Evolutionary conservation across 1,139 yeast species (phyloP).

Genomic region (Pneumocystis wakefieldiae): DNA sequence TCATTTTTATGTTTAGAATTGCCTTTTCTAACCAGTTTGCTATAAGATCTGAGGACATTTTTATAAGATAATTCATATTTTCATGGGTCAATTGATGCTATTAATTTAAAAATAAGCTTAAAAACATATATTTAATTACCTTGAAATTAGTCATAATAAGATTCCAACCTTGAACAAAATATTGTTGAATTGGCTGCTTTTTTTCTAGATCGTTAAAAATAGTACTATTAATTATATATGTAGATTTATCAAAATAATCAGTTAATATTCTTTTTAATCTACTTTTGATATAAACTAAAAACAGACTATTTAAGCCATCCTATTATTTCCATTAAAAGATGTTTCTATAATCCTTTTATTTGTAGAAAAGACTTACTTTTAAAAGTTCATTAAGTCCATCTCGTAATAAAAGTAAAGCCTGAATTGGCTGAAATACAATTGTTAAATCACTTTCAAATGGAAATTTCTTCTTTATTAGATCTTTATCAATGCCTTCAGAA

Average conservation of each 20-base stretch:
- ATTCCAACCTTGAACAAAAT: background rate
- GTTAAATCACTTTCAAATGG: conserved; percentile 10
- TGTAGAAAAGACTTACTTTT: conserved; percentile 1
- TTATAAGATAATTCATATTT: background rate
- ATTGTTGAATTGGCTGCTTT: background rate
- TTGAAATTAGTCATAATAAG: background rate
- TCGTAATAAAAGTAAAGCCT: conserved; percentile 9
- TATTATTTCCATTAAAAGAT: conserved; percentile 4
- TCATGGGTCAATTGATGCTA: background rate
- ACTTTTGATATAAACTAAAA: conserved; percentile 1
- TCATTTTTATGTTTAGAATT: background rate
- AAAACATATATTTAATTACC: background rate
- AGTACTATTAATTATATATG: background rate
- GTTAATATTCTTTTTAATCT: background rate
- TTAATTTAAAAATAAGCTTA: background rate
- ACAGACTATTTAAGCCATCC: conserved; percentile 9
- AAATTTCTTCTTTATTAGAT: conserved; percentile 4
- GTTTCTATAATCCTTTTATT: conserved; percentile 3
- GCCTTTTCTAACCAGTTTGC: background rate
- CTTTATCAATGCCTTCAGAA: conserved; percentile 6
- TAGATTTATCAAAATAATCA: background rate
- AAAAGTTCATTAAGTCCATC: conserved; percentile 7
- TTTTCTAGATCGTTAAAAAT: background rate
- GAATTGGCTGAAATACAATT: conserved; percentile 1
- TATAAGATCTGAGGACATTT: background rate